These are phyloP conservation scores for Sporothrix schenckii DNA, from an alignment of 2,329 filamentous ascomycete genomes.

Conservation along the genomic window DNA sequence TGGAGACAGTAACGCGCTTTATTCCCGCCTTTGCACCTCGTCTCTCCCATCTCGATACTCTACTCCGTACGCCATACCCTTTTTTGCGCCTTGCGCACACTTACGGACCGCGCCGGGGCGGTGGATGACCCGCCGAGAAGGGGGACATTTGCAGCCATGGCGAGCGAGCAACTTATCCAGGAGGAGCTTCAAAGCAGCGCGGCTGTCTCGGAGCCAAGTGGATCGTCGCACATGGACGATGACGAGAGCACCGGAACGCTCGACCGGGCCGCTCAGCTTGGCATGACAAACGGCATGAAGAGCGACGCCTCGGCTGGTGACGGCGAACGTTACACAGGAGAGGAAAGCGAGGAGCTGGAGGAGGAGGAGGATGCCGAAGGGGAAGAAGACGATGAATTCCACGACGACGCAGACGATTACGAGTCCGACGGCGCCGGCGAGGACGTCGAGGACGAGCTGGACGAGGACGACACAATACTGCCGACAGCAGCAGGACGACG, in stretches of 20 bases:
- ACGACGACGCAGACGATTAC: constrained; percentile 41
- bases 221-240: constrained; percentile 36
- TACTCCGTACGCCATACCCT: neutral
- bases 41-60: neutral
- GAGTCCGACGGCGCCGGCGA: constrained; percentile 39
- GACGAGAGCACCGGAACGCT: constrained; percentile 43
- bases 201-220: constrained; percentile 53
- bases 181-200: constrained; percentile 62
- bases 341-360: constrained; percentile 38
- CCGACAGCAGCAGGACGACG: constrained; percentile 33
- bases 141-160: constrained; percentile 43
- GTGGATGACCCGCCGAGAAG: constrained; percentile 13
- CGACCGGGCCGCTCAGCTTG: constrained; percentile 38
- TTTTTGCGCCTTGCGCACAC: constrained; percentile 24
- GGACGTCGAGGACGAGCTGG: constrained; percentile 41
- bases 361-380: constrained; percentile 42
- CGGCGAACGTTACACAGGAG: constrained; percentile 48
- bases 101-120: neutral
- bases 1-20: constrained; percentile 12
- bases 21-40: neutral
- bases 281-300: constrained; percentile 38
- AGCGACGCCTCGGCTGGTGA: constrained; percentile 49
- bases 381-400: constrained; percentile 42
- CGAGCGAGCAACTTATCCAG: constrained; percentile 58
- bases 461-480: constrained; percentile 36